Conservation (phyloP, 2,329 filamentous ascomycete species). For the Plectosphaerella cucumerina region DNA sequence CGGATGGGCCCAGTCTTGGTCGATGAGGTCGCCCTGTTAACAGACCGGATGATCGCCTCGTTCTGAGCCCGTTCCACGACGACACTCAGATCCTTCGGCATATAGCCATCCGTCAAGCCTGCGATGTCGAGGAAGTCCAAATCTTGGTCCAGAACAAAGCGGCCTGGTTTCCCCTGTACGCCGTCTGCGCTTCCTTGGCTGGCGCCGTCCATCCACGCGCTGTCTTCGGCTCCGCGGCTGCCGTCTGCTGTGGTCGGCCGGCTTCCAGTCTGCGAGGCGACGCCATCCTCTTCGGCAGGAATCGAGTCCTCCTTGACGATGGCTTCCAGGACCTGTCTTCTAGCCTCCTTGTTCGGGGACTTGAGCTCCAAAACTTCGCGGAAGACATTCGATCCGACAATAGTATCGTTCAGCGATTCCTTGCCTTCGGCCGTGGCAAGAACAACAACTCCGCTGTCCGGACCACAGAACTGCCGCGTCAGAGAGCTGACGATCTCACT, state of each 20-base stretch:
- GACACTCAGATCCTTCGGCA: slow-evolving; percentile 88
- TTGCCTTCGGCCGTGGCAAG: slow-evolving; percentile 91
- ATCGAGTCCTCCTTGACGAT: slow-evolving; percentile 58
- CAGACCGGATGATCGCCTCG: slow-evolving; percentile 84
- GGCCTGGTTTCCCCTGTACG: slow-evolving; percentile 21
- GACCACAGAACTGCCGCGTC: slow-evolving; percentile 77
- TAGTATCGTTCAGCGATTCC: slow-evolving; percentile 83
- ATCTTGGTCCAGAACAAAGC: slow-evolving; percentile 69
- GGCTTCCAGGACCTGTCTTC: slow-evolving; percentile 77
- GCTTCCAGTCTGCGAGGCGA: slow-evolving; percentile 36
- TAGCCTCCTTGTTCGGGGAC: slow-evolving; percentile 87
- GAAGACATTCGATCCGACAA: slow-evolving; percentile 88
- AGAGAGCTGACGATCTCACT: slow-evolving; percentile 84
- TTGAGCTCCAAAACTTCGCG: slow-evolving; percentile 87
- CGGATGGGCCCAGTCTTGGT: slow-evolving; percentile 44
- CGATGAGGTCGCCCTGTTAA: slow-evolving; percentile 46
- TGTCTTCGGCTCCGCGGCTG: slow-evolving; percentile 42
- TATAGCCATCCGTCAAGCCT: slow-evolving; percentile 93
- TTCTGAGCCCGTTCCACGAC: slow-evolving; percentile 84
- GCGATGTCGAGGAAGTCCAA: slow-evolving; percentile 92
- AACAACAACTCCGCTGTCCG: slow-evolving; percentile 76
- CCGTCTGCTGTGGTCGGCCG: slow-evolving; percentile 55
- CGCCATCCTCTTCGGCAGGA: slow-evolving; percentile 29
- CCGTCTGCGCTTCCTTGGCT: slow-evolving; percentile 22
- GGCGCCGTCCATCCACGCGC: slow-evolving; percentile 70